phyloP scores from a whole-genome alignment of 768 basidiomycete genomes.

The Lactarius akahatsu region DNA sequence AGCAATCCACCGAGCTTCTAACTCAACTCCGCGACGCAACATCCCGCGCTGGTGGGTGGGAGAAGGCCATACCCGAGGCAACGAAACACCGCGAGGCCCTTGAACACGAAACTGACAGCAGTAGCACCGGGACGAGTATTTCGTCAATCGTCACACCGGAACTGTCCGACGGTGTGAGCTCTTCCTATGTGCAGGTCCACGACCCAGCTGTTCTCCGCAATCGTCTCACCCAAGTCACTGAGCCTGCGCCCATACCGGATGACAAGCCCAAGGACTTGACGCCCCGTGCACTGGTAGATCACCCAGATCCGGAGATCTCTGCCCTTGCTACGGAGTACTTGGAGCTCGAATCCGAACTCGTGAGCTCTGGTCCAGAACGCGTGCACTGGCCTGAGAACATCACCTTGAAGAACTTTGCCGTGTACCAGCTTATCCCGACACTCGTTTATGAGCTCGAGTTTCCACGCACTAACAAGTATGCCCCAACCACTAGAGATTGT shows the following conservation, averaged over 20 bases:
- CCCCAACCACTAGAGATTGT: constrained; percentile 13
- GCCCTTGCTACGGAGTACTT: constrained; percentile 71
- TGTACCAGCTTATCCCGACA: constrained; percentile 87
- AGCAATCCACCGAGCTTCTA: constrained; percentile 47
- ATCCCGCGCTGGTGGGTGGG: constrained; percentile 62
- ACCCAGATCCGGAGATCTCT: constrained; percentile 64
- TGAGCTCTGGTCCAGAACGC: constrained; percentile 61
- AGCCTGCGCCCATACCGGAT: constrained; percentile 7
- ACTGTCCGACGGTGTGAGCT: constrained; percentile 46
- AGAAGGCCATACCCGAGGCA: constrained; percentile 56
- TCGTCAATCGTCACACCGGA: constrained; percentile 43
- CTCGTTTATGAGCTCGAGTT: constrained; percentile 97
- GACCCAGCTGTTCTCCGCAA: constrained; percentile 55
- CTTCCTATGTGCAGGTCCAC: constrained; percentile 53
- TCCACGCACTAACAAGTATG: constrained; percentile 81
- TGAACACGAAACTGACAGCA: constrained; percentile 35
- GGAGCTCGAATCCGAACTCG: constrained; percentile 74
- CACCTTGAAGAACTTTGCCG: constrained; percentile 73
- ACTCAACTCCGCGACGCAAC: constrained; percentile 48
- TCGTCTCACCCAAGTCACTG: constrained; percentile 42
- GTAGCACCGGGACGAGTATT: constrained; percentile 20
- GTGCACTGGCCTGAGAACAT: constrained; percentile 87
- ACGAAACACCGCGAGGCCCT: constrained; percentile 43
- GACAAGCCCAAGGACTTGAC: constrained; percentile 29
- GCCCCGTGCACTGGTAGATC: constrained; percentile 56